phyloP scores from a whole-genome alignment of 495 filamentous ascomycete species.

The Penicillium dipodomyicola region DNA sequence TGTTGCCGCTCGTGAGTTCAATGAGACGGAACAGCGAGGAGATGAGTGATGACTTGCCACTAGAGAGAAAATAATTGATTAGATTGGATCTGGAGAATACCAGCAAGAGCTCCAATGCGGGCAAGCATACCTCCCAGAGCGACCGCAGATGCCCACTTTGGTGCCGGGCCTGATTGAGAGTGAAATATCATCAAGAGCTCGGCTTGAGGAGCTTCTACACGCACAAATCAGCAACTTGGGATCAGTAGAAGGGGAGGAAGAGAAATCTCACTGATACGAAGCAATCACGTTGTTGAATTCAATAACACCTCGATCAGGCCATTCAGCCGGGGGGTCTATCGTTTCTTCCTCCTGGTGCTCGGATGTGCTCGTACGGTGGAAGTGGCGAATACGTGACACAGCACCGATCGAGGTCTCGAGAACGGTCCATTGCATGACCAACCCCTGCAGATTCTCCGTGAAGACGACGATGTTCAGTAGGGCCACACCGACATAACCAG shows the following conservation, averaged over 20 bases:
- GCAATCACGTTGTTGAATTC: neutral
- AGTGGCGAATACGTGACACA: slow-evolving; percentile 47
- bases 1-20: neutral
- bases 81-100: neutral
- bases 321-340: slow-evolving; percentile 23
- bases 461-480: slow-evolving; percentile 29
- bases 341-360: slow-evolving; percentile 38
- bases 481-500: slow-evolving; percentile 45
- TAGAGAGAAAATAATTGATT: neutral
- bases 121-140: neutral
- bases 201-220: neutral
- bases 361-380: slow-evolving; percentile 36
- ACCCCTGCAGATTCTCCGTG: slow-evolving; percentile 31
- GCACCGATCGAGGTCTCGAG: slow-evolving; percentile 49
- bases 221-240: neutral
- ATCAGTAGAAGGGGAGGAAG: too few species aligned
- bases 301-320: slow-evolving; percentile 18
- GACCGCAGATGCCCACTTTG: neutral
- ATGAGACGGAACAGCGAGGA: neutral
- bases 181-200: too few species aligned
- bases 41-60: neutral
- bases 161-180: neutral
- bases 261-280: neutral
- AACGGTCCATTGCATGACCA: slow-evolving; percentile 43
- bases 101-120: neutral